phyloP scores from a whole-genome alignment of 1,284 basidiomycete genomes.

The Thelephora terrestris region DNA sequence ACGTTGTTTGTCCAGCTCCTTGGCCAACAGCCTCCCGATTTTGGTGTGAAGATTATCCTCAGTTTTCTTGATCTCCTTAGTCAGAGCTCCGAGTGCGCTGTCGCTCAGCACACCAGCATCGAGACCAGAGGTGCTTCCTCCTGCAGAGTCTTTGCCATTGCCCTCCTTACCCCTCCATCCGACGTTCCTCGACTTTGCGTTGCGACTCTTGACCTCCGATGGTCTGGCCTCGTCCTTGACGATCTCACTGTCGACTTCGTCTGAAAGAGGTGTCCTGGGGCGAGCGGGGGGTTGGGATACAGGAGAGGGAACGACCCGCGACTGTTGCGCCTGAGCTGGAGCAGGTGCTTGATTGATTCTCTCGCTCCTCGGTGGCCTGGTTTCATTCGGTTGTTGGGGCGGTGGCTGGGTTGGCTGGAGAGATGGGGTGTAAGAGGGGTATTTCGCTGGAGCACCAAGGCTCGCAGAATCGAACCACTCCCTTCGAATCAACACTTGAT shows the following conservation, averaged over 20 bases:
- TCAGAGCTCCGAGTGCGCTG: constrained; percentile 41
- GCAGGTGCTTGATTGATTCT: constrained; percentile 19
- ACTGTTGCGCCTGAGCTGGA: constrained; percentile 10
- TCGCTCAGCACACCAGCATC: constrained; percentile 39
- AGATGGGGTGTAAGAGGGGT: constrained; percentile 37
- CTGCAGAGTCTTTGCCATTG: constrained; percentile 26
- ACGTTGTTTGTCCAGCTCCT: constrained; percentile 85
- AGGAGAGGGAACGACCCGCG: constrained; percentile 8
- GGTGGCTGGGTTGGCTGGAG: constrained; percentile 1
- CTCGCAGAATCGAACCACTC: constrained; percentile 71
- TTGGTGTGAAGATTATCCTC: constrained; percentile 69
- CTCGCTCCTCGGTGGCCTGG: constrained; percentile 29
- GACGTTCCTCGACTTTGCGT: constrained; percentile 42
- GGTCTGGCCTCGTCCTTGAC: constrained; percentile 45
- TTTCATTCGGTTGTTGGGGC: constrained; percentile 16
- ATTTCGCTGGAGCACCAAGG: constrained; percentile 42
- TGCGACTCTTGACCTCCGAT: constrained; percentile 42
- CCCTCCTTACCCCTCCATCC: constrained; percentile 51
- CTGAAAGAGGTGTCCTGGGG: constrained; percentile 57
- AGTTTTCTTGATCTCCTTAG: constrained; percentile 68
- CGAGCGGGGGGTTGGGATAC: constrained; percentile 29
- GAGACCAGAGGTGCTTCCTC: constrained; percentile 5
- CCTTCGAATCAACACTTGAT: constrained; percentile 71
- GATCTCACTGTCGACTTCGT: constrained; percentile 57
- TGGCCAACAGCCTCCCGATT: constrained; percentile 63